A percentile compares a stretch with the other conserved stretches of the same genome.
phyloP scores from a whole-genome alignment of 495 filamentous ascomycete genomes.

The Neurospora tetrasperma region DNA sequence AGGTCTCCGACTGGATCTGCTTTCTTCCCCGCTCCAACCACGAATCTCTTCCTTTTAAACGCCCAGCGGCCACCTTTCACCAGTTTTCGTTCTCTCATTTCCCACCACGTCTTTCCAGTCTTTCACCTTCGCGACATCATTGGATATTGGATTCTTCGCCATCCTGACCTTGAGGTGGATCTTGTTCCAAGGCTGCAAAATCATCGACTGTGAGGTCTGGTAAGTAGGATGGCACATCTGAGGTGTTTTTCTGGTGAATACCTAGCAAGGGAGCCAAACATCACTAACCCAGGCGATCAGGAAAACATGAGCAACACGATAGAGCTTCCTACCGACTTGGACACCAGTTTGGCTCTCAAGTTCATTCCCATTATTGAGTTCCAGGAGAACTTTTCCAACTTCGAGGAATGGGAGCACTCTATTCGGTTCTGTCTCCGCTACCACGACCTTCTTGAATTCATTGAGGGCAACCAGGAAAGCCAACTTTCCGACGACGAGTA shows the following conservation, averaged over 20 bases:
- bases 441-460: not conserved
- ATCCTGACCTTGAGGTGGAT: not conserved
- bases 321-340: not conserved
- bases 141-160: not conserved
- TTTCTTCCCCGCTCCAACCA: not conserved
- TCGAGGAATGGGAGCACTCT: not conserved
- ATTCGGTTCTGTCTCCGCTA: not conserved
- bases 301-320: not conserved
- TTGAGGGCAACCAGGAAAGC: too few species aligned
- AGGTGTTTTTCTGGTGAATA: not conserved
- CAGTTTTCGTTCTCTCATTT: not conserved
- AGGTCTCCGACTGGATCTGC: not conserved
- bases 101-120: not conserved
- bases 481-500: too few species aligned
- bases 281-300: not conserved
- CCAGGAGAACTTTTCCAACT: accelerated
- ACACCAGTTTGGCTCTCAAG: not conserved
- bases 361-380: not conserved
- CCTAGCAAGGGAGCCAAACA: not conserved
- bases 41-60: not conserved
- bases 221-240: not conserved
- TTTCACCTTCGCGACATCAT: not conserved
- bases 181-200: not conserved
- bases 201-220: not conserved
- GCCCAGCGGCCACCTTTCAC: not conserved